Conservation (phyloP, 1,284 basidiomycete species). For the Bjerkandera adusta region DNA sequence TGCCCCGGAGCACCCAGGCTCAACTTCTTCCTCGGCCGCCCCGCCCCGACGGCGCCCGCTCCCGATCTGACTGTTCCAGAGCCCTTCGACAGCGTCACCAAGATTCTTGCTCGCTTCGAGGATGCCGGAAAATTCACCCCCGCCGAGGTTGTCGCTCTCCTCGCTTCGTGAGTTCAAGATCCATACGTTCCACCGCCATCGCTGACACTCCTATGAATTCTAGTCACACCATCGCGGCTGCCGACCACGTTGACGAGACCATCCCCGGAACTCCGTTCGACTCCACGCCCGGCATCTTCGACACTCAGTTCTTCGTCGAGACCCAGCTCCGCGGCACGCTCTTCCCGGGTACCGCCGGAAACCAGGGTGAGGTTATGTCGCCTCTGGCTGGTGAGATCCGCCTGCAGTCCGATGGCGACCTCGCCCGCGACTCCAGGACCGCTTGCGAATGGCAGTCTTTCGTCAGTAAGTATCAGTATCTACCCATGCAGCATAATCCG, state of each 20-base stretch:
- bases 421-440: slow-evolving; percentile 27
- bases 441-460: slow-evolving; percentile 27
- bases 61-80: slow-evolving; percentile 27
- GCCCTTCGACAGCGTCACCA: slow-evolving; percentile 25
- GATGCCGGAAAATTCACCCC: slow-evolving; percentile 26
- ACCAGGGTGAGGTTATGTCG: slow-evolving; percentile 27
- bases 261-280: slow-evolving; percentile 28
- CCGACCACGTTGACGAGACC: slow-evolving; percentile 25
- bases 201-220: too few species aligned
- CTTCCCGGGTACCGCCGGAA: slow-evolving; percentile 28
- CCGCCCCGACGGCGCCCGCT: slow-evolving; percentile 15
- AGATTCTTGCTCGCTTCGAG: slow-evolving; percentile 24
- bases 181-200: too few species aligned
- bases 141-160: slow-evolving; percentile 28
- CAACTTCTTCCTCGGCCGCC: slow-evolving; percentile 20
- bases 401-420: slow-evolving; percentile 29
- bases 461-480: slow-evolving; percentile 15
- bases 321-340: slow-evolving; percentile 25
- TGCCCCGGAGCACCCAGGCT: slow-evolving; percentile 28
- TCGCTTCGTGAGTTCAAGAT: slow-evolving; percentile 24
- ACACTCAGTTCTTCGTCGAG: slow-evolving; percentile 29
- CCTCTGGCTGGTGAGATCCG: slow-evolving; percentile 29
- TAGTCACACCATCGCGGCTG: slow-evolving; percentile 28
- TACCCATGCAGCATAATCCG: background rate
- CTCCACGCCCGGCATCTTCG: slow-evolving; percentile 26